Evolutionary conservation across 2,329 filamentous ascomycete genomes (phyloP), one percentile per base, ranked within the genome.

Genomic region (Parastagonospora nodorum): DNA sequence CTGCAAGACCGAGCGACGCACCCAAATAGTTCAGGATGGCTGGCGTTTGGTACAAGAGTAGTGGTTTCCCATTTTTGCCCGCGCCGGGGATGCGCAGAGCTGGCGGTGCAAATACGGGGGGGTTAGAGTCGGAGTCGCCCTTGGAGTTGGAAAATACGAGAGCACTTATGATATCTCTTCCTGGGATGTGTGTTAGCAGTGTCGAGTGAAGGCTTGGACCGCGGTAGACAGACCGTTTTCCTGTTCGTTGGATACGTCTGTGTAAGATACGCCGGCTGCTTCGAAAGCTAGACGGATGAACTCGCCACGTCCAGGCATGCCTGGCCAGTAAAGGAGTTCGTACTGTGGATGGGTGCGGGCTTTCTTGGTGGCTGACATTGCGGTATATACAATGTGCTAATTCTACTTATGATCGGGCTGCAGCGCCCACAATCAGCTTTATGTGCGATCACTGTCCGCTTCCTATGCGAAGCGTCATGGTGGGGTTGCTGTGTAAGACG

Each of bases 11-110:
- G 0, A 89, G 75, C 46, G 76, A 80, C 0, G 81, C 80, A 0
- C 82, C 87, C 0, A 93, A 77, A 70, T 92, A 93, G 7, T 85
- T 72, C 12, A 92, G 77, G 61, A 93, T 91, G 67, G 86, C 89
- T 32, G 88, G 78, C 2, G 87, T 88, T 74, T 93, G 89, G 66
- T 75, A 81, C 61, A 93, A 80, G 36, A 85, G 37, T 6, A 92
- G 73, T 35, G 81, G 74, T 9, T 64, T 67, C 51, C 84, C 86
- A 56, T 86, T 79, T 53, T 71, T 72, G 36, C 74, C 75, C 24
- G 78, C 81, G 27, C 75, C 75, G 2, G 73, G 68, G 31, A 83
- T 66, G 30, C 78, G 75, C 15, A 93, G 82, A 3, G 86, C 80
- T 0, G 89, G 89, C 1, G 87, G 85, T 0, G 88, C 86, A 39